These are phyloP conservation scores for Jackrogersella minutella DNA, from an alignment of 495 filamentous ascomycete genomes.

Conservation along the genomic window DNA sequence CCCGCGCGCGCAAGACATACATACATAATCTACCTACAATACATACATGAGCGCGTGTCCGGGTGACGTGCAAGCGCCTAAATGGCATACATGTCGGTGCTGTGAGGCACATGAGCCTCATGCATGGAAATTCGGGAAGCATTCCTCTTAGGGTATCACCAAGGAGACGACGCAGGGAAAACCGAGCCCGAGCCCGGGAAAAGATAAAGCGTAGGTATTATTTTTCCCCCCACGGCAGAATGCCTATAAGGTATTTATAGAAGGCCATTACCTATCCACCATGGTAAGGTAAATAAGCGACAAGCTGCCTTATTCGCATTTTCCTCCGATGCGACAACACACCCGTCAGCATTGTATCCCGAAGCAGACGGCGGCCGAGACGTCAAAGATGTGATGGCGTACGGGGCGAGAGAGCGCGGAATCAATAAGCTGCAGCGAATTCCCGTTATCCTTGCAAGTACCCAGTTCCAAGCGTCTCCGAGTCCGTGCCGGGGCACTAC, in stretches of 20 bases:
- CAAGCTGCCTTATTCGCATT: background rate
- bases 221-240: conserved; percentile 9
- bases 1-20: conserved; percentile 38
- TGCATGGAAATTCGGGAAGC: conserved; percentile 42
- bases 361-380: background rate
- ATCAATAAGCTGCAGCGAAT: no score
- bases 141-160: conserved; percentile 21
- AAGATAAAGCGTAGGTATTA: conserved; percentile 8
- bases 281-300: conserved; percentile 1
- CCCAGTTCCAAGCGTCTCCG: background rate
- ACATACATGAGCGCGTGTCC: conserved; percentile 14
- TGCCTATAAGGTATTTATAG: background rate
- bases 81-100: conserved; percentile 22
- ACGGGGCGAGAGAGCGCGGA: no score
- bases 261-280: background rate
- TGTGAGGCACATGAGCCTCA: conserved; percentile 20
- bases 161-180: background rate
- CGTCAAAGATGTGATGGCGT: background rate
- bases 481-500: background rate
- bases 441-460: conserved; percentile 1
- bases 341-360: background rate
- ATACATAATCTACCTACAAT: background rate
- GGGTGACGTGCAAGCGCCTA: conserved; percentile 10
- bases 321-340: conserved; percentile 6
- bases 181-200: conserved; percentile 1